Evolutionary conservation across 768 basidiomycete species (phyloP), one percentile per base, ranked within the genome.

Genomic region (Sarcodon aspratus): DNA sequence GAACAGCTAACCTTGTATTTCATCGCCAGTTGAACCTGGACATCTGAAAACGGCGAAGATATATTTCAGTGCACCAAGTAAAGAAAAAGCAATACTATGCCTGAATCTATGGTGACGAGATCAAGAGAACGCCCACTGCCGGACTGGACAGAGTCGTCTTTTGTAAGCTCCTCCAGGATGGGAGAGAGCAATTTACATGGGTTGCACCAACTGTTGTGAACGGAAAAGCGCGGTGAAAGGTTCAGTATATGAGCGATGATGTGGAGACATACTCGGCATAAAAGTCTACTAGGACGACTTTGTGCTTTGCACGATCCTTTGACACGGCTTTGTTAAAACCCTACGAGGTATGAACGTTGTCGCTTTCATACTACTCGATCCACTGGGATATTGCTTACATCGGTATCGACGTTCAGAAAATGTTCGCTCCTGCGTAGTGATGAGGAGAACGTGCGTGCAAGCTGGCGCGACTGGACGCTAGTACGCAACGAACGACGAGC

Each of bases 131-230:
- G 63, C 15, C 80, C 82, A 5, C 72, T 73, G 9, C 74, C 77
- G 3, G 81, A 60, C 50, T 63, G 74, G 36, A 63, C 48, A 18
- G 60, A 56, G 21, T 69, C 55, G 50, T 78, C 72, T 13, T 55
- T 57, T 9, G 80, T 72, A n/a, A 84, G 56, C 49, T 71, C 74
- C 56, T 84, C 69, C 18, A 91, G 66, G 47, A 85, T 63, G 21
- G 88, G 88, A 1, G 84, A 80, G 36, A 91, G 72, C 60, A 71
- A 64, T 55, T 74, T 81, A 67, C 87, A 91, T 36, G 87, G 87
- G 7, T 72, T 66, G 54, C 87, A 90, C 88, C 87, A 90, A 52
- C 87, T 89, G 54, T 35, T 48, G 21, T 27, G 9, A 31, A 17
- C 18, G 3, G 40, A 55, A 17, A 42, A n/a, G 46, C 56, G 56